Percentiles rank a stretch among this genome's conserved stretches.
Conservation (phyloP, 2,329 filamentous ascomycete species). For the Emericellopsis cladophorae region DNA sequence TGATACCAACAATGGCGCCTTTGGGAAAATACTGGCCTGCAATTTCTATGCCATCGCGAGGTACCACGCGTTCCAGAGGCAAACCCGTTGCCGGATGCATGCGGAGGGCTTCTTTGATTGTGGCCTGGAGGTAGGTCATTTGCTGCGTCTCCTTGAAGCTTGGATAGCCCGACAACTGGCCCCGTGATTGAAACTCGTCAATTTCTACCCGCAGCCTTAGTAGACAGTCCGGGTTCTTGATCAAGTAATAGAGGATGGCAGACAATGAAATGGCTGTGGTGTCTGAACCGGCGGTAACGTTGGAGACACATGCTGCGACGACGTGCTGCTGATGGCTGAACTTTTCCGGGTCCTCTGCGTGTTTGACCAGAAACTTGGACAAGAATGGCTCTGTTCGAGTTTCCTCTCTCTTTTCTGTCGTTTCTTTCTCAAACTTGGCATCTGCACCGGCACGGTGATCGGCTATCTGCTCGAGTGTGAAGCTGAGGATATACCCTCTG, state of each 20-base stretch:
- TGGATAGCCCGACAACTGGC: constrained; percentile 7
- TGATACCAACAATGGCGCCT: constrained; percentile 19
- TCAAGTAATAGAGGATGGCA: constrained; percentile 28
- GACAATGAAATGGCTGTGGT: constrained; percentile 36
- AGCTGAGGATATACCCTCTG: constrained; percentile 12
- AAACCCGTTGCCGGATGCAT: constrained; percentile 34
- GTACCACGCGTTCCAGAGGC: constrained; percentile 34
- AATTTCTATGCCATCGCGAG: constrained; percentile 27
- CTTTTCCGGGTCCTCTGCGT: constrained; percentile 25
- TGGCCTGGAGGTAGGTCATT: constrained; percentile 38
- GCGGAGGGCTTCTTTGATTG: constrained; percentile 39
- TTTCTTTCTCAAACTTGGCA: constrained; percentile 1
- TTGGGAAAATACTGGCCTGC: constrained; percentile 16
- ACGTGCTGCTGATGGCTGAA: constrained; percentile 24
- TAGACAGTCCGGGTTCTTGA: constrained; percentile 15
- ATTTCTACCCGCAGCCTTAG: constrained; percentile 12
- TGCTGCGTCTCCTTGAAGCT: constrained; percentile 23
- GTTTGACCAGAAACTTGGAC: constrained; percentile 17
- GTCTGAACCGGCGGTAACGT: constrained; percentile 24
- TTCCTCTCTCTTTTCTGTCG: neutral
- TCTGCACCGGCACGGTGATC: constrained; percentile 2
- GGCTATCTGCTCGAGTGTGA: constrained; percentile 15
- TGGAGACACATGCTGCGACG: constrained; percentile 12
- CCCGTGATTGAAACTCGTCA: constrained; percentile 1
- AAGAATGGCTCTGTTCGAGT: constrained; percentile 7